Evolutionary conservation across 148 eudicot species (phyloP), one percentile per base, ranked within the genome.

Genomic region (Rhododendron ovatum): DNA sequence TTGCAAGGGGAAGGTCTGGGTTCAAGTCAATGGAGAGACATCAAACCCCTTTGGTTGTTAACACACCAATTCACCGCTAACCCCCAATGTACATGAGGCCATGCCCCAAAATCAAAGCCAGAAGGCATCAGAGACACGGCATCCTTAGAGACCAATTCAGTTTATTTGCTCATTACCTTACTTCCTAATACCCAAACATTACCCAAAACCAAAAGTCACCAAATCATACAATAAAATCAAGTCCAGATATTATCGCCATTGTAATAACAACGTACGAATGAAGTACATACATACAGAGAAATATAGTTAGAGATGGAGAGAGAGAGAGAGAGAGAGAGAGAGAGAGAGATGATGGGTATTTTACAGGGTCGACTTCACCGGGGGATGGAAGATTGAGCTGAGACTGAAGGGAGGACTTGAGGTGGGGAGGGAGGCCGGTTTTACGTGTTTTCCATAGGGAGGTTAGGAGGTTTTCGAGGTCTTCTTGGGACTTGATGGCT

Each of bases 361-460:
- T 65, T 86, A 88, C 90, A 37, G 86, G 86, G 78, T 84, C 77
- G 82, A 88, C 41, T 59, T 82, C 65, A 26, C 53, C 22, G 41
- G 78, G 81, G 28, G 88, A 69, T 0, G 51, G 84, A 47, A 88
- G 86, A 12, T 37, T 88, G 84, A 88, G 86, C 2, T 80, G 84
- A 82, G 90, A 83, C 78, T 86, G 90, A 55, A 88, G 13, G 22
- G 85, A 48, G 22, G 90, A 78, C 80, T 86, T 88, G n/a, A 80
- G 71, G 51, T 75, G 1, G 3, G 55, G 11, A 5, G 84, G 28
- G 84, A 88, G 82, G 13, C 90, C 90, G 11, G 88, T 86, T 73
- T 86, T 88, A 51, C 90, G 88, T n/a, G 88, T 86, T 10, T 18
- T 79, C 90, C 90, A 88, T 0, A 88, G 86, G 35, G 88, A 45